A percentile compares a stretch with the other conserved stretches of the same genome.
Conservation (phyloP, 768 basidiomycete genomes). For the Boletus fagicola region DNA sequence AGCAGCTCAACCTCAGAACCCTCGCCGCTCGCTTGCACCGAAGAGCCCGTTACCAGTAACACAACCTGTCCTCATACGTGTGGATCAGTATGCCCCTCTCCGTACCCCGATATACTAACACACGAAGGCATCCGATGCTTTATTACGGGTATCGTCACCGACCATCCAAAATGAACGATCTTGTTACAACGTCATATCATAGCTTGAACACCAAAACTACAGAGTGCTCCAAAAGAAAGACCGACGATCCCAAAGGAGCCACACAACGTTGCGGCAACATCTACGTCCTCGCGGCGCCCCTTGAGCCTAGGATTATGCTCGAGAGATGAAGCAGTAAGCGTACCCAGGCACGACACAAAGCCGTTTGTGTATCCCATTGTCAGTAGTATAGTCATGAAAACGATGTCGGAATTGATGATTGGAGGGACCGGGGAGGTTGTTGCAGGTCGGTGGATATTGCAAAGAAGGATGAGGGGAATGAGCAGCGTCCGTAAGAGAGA, state of each 20-base stretch:
- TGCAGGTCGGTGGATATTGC: background rate
- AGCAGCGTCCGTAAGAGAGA: background rate
- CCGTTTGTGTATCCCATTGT: constrained; percentile 66
- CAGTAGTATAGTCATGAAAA: constrained; percentile 72
- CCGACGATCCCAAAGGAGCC: constrained; percentile 79
- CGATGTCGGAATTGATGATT: constrained; percentile 69
- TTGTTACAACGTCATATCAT: constrained; percentile 48
- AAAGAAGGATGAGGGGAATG: background rate
- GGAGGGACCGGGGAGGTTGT: constrained; percentile 20
- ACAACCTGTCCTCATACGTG: background rate
- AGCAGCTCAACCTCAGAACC: background rate
- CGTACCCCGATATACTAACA: background rate
- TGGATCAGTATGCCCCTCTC: background rate
- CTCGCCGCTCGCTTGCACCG: background rate
- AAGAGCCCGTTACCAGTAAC: background rate
- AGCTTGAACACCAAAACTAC: constrained; percentile 76
- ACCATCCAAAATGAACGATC: background rate
- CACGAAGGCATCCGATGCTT: background rate
- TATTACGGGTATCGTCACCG: background rate
- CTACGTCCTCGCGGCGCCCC: constrained; percentile 72
- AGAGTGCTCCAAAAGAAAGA: constrained; percentile 68
- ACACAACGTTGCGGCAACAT: constrained; percentile 78
- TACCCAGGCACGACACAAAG: constrained; percentile 45
- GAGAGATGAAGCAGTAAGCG: constrained; percentile 81
- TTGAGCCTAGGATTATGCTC: constrained; percentile 74